phyloP scores from a whole-genome alignment of 768 basidiomycete genomes.

The Macrolepiota dolichaula region DNA sequence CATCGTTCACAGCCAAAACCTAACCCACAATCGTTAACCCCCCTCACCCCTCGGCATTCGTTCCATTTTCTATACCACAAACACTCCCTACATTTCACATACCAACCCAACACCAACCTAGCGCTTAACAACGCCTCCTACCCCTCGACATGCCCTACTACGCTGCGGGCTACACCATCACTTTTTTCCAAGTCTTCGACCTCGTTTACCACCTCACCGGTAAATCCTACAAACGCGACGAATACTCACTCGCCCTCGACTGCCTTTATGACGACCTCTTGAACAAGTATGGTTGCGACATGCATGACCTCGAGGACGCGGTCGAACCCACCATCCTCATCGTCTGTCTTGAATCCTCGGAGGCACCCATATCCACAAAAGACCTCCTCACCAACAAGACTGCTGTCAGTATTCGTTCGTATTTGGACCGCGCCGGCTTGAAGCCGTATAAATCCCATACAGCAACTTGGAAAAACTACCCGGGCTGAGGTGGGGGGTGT shows the following conservation, averaged over 20 bases:
- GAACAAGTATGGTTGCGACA: conserved; percentile 6
- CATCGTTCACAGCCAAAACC: too few relatives aligned
- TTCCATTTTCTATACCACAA: too few relatives aligned
- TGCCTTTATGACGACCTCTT: conserved; percentile 5
- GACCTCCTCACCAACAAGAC: background rate
- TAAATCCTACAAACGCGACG: conserved; percentile 6
- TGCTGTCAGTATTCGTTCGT: background rate
- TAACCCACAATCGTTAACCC: too few relatives aligned
- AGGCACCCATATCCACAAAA: background rate
- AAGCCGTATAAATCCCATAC: conserved; percentile 2
- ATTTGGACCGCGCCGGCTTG: conserved; percentile 6
- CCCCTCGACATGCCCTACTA: conserved; percentile 9
- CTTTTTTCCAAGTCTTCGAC: conserved; percentile 8
- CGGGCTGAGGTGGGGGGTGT: background rate
- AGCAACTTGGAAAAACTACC: conserved; percentile 1
- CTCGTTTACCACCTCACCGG: conserved; percentile 11
- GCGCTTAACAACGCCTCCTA: too few relatives aligned
- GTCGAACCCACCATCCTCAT: conserved; percentile 9
- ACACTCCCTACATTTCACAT: background rate
- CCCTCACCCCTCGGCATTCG: too few relatives aligned
- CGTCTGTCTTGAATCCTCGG: conserved; percentile 2
- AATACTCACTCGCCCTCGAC: conserved; percentile 3
- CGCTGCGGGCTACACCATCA: conserved; percentile 11
- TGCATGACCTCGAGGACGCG: conserved; percentile 6
- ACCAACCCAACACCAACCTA: background rate